A percentile compares a stretch with the other conserved stretches of the same genome.
Evolutionary conservation across 768 basidiomycete species (phyloP).

Genomic region (Xerocomus potaroensis): DNA sequence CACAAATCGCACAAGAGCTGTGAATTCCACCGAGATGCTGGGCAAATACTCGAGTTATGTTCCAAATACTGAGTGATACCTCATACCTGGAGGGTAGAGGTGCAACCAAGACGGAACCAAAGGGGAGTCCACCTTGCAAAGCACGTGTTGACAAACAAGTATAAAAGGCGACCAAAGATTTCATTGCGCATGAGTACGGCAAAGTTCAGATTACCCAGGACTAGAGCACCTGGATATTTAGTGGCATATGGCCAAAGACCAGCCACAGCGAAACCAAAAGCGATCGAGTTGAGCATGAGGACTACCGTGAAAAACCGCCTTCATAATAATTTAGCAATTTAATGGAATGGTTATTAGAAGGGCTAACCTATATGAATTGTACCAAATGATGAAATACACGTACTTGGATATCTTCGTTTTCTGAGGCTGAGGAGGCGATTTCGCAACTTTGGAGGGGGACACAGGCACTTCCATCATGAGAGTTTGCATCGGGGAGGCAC

Average conservation of each 20-base stretch:
- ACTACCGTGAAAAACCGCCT: conserved; percentile 74
- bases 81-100: conserved; percentile 62
- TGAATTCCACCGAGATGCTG: conserved; percentile 80
- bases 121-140: conserved; percentile 85
- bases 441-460: conserved; percentile 31
- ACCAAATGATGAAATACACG: conserved; percentile 66
- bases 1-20: conserved; percentile 68
- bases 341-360: background rate
- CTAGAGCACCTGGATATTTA: conserved; percentile 64
- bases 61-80: background rate
- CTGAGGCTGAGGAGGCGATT: conserved; percentile 37
- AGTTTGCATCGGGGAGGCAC: conserved; percentile 30
- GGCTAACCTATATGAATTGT: conserved; percentile 68
- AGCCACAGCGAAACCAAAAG: conserved; percentile 54
- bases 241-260: conserved; percentile 67
- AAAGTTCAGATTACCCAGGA: conserved; percentile 67
- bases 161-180: conserved; percentile 73
- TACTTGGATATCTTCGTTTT: conserved; percentile 59
- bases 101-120: conserved; percentile 67
- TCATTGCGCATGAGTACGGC: conserved; percentile 80
- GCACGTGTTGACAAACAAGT: conserved; percentile 62
- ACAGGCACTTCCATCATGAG: conserved; percentile 42
- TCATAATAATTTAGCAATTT: conserved; percentile 6
- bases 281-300: conserved; percentile 56
- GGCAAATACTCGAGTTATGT: conserved; percentile 6